Percentiles rank a stretch among this genome's conserved stretches.
phyloP scores from a whole-genome alignment of 257 asterid genomes.

The Henckelia pumila region DNA sequence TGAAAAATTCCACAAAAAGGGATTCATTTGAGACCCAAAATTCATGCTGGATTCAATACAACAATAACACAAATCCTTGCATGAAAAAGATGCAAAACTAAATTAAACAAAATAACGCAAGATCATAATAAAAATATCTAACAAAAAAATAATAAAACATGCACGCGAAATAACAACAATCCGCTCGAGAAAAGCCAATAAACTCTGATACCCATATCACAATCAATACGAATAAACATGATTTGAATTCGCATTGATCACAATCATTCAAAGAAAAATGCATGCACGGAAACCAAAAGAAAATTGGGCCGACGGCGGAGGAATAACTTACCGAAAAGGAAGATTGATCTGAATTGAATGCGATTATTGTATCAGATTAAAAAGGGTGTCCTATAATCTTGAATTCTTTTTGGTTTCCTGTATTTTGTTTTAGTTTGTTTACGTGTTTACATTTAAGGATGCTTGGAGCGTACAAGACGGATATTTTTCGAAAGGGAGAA shows the following conservation, averaged over 20 bases:
- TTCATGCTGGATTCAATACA: neutral
- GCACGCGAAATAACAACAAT: neutral
- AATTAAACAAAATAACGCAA: constrained; percentile 2
- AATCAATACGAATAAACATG: neutral
- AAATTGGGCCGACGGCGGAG: neutral
- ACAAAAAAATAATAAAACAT: constrained; percentile 4
- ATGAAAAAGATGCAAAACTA: neutral
- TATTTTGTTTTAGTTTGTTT: constrained; percentile 8
- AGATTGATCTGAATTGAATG: constrained; percentile 19
- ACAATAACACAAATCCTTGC: neutral
- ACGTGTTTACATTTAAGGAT: constrained; percentile 21
- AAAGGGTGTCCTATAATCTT: constrained; percentile 1
- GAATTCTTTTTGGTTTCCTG: neutral
- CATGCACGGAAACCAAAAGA: constrained; percentile 20
- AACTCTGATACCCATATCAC: neutral
- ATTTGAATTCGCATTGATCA: constrained; percentile 6
- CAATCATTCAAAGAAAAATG: constrained; percentile 23
- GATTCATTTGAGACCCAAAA: constrained; percentile 14
- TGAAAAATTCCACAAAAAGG: constrained; percentile 14
- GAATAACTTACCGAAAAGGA: constrained; percentile 24
- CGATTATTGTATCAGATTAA: constrained; percentile 14
- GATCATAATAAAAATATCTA: neutral
- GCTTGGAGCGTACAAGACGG: constrained; percentile 34
- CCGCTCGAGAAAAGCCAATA: neutral
- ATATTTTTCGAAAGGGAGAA: constrained; percentile 36